These are phyloP conservation scores for Pistacia atlantica DNA, from an alignment of 345 rosid species.

Conservation along the genomic window DNA sequence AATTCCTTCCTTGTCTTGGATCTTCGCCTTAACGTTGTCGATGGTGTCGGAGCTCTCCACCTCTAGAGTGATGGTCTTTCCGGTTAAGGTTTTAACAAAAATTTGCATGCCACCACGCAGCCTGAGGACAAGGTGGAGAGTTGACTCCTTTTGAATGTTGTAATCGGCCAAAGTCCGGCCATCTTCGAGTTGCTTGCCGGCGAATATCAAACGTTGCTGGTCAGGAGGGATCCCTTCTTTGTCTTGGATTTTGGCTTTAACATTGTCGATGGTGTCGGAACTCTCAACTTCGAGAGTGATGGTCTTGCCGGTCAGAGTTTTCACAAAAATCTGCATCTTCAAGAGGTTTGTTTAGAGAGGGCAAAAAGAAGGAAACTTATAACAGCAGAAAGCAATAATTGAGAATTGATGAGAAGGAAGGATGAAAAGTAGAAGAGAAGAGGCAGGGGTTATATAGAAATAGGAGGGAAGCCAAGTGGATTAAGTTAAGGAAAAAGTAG, in stretches of 20 bases:
- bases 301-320: background rate
- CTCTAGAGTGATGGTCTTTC: constrained; percentile 20
- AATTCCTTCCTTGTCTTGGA: constrained; percentile 21
- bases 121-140: constrained; percentile 1
- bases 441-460: too few relatives aligned
- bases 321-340: constrained; percentile 3
- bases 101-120: background rate
- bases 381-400: too few relatives aligned
- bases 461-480: too few relatives aligned
- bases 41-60: constrained; percentile 17
- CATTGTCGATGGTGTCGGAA: background rate
- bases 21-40: constrained; percentile 20
- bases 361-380: too few relatives aligned
- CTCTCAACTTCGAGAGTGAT: background rate
- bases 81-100: constrained; percentile 16
- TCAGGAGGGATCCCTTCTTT: background rate
- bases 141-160: constrained; percentile 14
- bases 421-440: too few relatives aligned
- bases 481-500: too few relatives aligned
- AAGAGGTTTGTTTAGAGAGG: too few relatives aligned
- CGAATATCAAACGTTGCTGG: background rate
- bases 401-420: too few relatives aligned
- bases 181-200: background rate
- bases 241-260: background rate
- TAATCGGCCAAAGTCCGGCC: background rate